Conservation (phyloP, 768 basidiomycete genomes). For the Pulveroboletus ravenelii region DNA sequence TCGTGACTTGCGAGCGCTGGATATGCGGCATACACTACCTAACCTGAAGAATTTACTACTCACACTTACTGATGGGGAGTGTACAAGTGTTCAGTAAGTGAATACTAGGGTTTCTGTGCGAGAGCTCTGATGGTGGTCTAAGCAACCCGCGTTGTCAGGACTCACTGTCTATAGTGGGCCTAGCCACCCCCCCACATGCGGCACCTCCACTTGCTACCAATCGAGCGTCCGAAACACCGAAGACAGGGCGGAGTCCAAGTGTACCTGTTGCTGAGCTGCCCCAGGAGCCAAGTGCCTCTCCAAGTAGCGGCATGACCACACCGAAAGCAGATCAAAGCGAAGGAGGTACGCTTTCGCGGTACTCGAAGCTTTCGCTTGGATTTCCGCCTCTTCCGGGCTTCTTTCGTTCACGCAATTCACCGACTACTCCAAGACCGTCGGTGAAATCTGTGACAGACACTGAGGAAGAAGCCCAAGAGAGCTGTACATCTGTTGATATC, state of each 20-base stretch:
- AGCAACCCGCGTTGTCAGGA: conserved; percentile 20
- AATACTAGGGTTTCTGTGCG: background rate
- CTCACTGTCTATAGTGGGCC: conserved; percentile 18
- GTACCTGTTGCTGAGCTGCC: conserved; percentile 18
- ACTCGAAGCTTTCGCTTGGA: conserved; percentile 46
- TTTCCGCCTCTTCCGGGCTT: conserved; percentile 63
- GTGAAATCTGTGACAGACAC: conserved; percentile 19
- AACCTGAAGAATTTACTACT: conserved; percentile 93
- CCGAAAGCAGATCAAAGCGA: conserved; percentile 41
- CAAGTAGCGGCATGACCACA: conserved; percentile 54
- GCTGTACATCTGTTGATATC: conserved; percentile 8
- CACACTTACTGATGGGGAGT: conserved; percentile 73
- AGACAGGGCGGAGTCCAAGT: conserved; percentile 18
- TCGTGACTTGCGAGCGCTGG: conserved; percentile 81
- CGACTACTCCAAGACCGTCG: conserved; percentile 30
- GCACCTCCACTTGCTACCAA: conserved; percentile 11
- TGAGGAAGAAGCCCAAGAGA: conserved; percentile 19
- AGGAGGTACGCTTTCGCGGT: conserved; percentile 30
- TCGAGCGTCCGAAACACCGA: conserved; percentile 25
- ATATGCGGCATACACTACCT: conserved; percentile 93
- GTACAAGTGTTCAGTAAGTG: conserved; percentile 43
- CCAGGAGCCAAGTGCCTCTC: conserved; percentile 37
- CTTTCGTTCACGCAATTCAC: conserved; percentile 57
- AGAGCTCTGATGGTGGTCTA: conserved; percentile 10
- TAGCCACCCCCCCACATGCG: conserved; percentile 22